These are phyloP conservation scores for Marasmius sp. DNA, from an alignment of 1,284 basidiomycete species.

Conservation along the genomic window DNA sequence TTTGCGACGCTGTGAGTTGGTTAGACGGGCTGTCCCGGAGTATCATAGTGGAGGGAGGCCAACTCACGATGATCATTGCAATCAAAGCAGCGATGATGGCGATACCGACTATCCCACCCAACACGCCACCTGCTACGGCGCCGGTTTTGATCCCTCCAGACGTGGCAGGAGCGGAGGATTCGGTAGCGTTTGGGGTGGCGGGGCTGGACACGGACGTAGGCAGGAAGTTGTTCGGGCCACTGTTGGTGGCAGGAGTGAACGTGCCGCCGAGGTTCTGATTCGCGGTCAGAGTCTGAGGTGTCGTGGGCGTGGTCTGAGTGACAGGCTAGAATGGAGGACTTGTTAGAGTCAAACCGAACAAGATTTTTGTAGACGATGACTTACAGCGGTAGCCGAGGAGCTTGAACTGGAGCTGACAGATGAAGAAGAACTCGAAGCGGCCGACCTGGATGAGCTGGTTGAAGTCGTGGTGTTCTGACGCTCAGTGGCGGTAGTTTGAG, in stretches of 20 bases:
- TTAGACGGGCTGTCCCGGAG: neutral
- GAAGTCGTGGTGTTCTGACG: neutral
- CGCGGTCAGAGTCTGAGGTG: too few relatives aligned
- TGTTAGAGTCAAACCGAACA: neutral
- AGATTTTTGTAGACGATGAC: neutral
- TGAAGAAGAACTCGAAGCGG: neutral
- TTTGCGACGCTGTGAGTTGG: conserved; percentile 10
- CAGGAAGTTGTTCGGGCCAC: neutral
- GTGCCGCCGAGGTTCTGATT: neutral
- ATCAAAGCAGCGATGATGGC: conserved; percentile 11
- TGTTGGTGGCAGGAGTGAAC: neutral
- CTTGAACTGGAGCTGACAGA: neutral
- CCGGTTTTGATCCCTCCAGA: conserved; percentile 16
- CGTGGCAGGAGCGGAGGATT: conserved; percentile 11
- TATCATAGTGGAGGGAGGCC: neutral
- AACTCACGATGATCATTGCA: conserved; percentile 15
- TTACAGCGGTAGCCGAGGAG: conserved; percentile 1
- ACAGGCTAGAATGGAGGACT: neutral
- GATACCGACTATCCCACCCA: conserved; percentile 15
- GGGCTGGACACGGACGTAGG: too few relatives aligned
- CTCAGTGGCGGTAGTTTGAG: neutral
- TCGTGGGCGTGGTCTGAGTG: neutral
- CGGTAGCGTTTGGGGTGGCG: neutral
- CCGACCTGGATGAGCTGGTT: neutral
- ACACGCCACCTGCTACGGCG: conserved; percentile 15